These are phyloP conservation scores for Pythium aquatile DNA, from an alignment of 352 stramenopile genomes.

Conservation along the genomic window DNA sequence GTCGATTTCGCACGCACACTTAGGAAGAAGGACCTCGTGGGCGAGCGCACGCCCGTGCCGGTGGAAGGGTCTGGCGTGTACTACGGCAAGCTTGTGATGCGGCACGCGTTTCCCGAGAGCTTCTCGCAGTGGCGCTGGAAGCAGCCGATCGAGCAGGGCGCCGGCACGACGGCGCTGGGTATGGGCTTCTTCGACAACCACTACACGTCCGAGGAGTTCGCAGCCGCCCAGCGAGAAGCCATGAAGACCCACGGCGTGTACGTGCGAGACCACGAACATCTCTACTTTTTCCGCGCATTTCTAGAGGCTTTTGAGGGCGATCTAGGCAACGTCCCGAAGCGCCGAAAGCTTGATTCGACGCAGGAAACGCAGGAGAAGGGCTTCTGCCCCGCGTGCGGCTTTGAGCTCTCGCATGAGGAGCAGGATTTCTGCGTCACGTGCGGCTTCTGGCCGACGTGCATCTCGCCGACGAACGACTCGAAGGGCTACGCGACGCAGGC, in stretches of 20 bases:
- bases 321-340: slow-evolving; percentile 42
- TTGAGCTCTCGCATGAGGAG: slow-evolving; percentile 41
- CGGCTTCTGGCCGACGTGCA: slow-evolving; percentile 60
- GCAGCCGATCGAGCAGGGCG: slow-evolving; percentile 85
- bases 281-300: slow-evolving; percentile 72
- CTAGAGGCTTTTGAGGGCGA: slow-evolving; percentile 48
- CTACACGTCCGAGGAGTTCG: slow-evolving; percentile 44
- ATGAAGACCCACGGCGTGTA: slow-evolving; percentile 47
- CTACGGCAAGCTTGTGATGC: slow-evolving; percentile 81
- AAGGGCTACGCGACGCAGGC: slow-evolving; percentile 50
- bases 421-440: slow-evolving; percentile 68
- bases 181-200: slow-evolving; percentile 60
- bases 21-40: slow-evolving; percentile 61
- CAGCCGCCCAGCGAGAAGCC: slow-evolving; percentile 26
- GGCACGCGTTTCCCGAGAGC: slow-evolving; percentile 82
- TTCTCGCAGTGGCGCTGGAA: slow-evolving; percentile 86
- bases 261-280: slow-evolving; percentile 63
- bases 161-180: slow-evolving; percentile 66
- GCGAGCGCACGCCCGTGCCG: slow-evolving; percentile 58
- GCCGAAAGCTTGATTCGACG: slow-evolving; percentile 8
- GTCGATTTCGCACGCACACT: slow-evolving; percentile 66
- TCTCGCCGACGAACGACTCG: slow-evolving; percentile 52
- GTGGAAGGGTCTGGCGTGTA: slow-evolving; percentile 38
- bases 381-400: slow-evolving; percentile 40
- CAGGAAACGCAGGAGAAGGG: slow-evolving; percentile 17